Evolutionary conservation across 164 flowering plant genomes (phyloP).

Genomic region (Warburgia ugandensis): DNA sequence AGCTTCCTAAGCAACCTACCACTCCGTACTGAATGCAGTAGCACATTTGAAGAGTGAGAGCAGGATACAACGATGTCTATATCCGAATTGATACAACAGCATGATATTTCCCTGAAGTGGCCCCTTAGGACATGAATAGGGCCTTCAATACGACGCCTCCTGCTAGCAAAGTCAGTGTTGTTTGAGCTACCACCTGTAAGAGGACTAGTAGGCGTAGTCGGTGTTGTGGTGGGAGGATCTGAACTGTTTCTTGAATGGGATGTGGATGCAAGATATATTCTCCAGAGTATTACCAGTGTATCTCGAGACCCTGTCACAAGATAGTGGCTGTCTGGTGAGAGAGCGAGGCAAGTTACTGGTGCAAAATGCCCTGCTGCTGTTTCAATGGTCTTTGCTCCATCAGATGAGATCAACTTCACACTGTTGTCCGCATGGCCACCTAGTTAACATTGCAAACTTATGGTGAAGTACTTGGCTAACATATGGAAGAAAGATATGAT

Average conservation of each 20-base stretch:
- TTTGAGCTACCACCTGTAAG: conserved; percentile 27
- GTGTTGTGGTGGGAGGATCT: conserved; percentile 39
- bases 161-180: conserved; percentile 41
- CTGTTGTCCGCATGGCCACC: conserved; percentile 97
- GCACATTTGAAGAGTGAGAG: conserved; percentile 63
- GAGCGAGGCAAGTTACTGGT: conserved; percentile 85
- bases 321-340: conserved; percentile 71
- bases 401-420: conserved; percentile 71
- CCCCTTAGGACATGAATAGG: conserved; percentile 89
- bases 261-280: conserved; percentile 43
- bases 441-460: conserved; percentile 24
- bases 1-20: conserved; percentile 79
- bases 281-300: conserved; percentile 83
- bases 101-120: conserved; percentile 62
- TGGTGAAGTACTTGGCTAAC: too few relatives aligned
- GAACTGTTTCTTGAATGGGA: conserved; percentile 38
- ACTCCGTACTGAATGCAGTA: conserved; percentile 74
- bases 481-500: too few relatives aligned
- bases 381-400: conserved; percentile 93
- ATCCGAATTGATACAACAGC: conserved; percentile 81
- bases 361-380: conserved; percentile 86
- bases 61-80: conserved; percentile 78
- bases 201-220: conserved; percentile 36
- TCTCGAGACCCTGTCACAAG: conserved; percentile 95
- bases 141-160: conserved; percentile 73